Evolutionary conservation across 305 asterid genomes (phyloP).

Genomic region (Plantago coronopus): DNA sequence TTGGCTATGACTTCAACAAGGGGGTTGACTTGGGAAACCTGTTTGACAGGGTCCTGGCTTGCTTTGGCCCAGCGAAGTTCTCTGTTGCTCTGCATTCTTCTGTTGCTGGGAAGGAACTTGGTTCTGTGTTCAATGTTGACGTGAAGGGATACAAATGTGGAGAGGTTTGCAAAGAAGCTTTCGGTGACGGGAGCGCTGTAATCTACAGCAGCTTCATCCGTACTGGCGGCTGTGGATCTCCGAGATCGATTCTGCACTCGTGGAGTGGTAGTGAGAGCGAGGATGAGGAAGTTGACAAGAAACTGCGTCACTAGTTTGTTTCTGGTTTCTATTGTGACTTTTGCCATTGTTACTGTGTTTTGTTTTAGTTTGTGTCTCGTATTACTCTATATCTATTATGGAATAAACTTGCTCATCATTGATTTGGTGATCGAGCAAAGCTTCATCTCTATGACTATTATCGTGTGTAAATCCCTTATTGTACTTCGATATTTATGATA

Average conservation of each 20-base stretch:
- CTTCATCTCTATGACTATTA: too few relatives aligned
- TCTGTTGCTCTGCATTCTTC: constrained; percentile 60
- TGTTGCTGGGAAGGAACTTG: constrained; percentile 36
- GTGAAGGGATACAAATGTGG: constrained; percentile 45
- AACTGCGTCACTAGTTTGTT: constrained; percentile 11
- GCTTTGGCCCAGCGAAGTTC: constrained; percentile 71
- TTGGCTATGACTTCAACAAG: constrained; percentile 63
- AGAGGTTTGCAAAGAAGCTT: constrained; percentile 43
- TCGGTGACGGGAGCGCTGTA: constrained; percentile 51
- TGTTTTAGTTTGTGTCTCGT: not conserved
- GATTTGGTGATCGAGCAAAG: too few relatives aligned
- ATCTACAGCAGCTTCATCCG: constrained; percentile 46
- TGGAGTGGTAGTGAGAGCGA: constrained; percentile 74
- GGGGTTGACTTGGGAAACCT: constrained; percentile 34
- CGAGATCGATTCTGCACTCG: constrained; percentile 62
- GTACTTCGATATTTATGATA: too few relatives aligned
- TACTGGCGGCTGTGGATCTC: constrained; percentile 54
- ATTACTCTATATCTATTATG: not conserved
- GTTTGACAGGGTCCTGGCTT: constrained; percentile 65
- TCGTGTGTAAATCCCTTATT: too few relatives aligned
- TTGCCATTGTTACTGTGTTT: not conserved
- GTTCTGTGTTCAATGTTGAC: constrained; percentile 28
- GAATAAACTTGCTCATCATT: not conserved
- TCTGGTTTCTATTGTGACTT: constrained; percentile 5
- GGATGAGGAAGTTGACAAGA: constrained; percentile 59